phyloP scores from a whole-genome alignment of 345 rosid species.

The Citrus medica region DNA sequence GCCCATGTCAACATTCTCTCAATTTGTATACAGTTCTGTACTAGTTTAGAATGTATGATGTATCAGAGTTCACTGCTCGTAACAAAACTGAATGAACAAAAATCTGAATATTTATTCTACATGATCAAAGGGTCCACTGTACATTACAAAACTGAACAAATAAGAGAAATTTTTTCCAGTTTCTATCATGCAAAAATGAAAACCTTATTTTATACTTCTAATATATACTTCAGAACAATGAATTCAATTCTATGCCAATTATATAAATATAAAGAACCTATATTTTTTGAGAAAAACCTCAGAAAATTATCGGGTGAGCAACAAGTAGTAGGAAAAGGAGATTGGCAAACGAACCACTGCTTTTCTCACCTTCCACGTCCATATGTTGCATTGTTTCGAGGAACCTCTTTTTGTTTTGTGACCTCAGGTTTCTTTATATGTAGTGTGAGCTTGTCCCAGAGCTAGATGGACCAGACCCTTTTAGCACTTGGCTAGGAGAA shows the following conservation, averaged over 20 bases:
- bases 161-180: conserved; percentile 1
- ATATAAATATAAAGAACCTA: neutral
- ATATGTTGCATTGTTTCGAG: too few relatives aligned
- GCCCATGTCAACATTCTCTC: too few relatives aligned
- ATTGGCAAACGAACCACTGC: neutral
- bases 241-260: conserved; percentile 10
- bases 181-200: neutral
- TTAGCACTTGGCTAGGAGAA: conserved; percentile 56
- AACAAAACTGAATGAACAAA: neutral
- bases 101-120: neutral
- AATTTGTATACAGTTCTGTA: neutral
- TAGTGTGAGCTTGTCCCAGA: conserved; percentile 12
- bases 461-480: conserved; percentile 21
- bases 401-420: neutral
- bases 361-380: too few relatives aligned
- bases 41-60: neutral
- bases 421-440: neutral
- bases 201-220: neutral
- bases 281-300: neutral
- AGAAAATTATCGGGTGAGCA: neutral
- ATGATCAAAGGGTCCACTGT: neutral
- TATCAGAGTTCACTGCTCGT: neutral
- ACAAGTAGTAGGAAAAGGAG: neutral
- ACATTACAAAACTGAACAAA: conserved; percentile 18
- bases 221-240: conserved; percentile 3